Base-by-base conservation (phyloP, 805 yeast species). In the Yamadazyma kitorensis region DNA sequence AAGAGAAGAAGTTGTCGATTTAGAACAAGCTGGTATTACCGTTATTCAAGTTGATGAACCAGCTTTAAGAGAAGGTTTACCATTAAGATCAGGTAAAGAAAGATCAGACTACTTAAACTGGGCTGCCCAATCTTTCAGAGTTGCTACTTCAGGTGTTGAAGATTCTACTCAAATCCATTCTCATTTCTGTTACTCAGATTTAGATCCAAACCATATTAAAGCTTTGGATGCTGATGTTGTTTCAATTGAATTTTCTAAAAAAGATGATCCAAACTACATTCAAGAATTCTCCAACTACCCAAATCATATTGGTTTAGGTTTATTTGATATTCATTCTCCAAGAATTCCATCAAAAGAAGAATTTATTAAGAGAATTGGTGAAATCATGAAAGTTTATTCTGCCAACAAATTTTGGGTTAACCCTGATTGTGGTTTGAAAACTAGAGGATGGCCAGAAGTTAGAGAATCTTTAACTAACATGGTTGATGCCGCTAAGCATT, bases 391-490 rank as follows among this genome's bases (percentile, higher is more conserved):
- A 77, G 93, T 86, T 43, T 91, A 91, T 79, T 97, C 97, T 67
- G 94, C 93, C 64, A 86, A 86, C 70, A 91, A 89, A 72, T 86
- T 93, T 81, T 93, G 98, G 98, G 95, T 93, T 65, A 93, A 93
- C 94, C 98, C 98, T 62, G 98, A 93, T 78, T 93, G 98, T 82
- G 98, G 98, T 81, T 82, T 93, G 71, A 93, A 93, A 86, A 93
- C 98, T 69, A 89, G 98, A 83, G 96, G 95, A 57, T 93, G 98
- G 98, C 87, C 85, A 56, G 98, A 93, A 80, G 86, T 91, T 57
- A 87, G 74, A 65, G 88, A 82, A 62, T 87, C 95, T 59, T 82
- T 93, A 72, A 86, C 95, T 69, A 86, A 93, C 76, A 93, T 93
- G 98, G 98, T 93, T 66, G 93, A 85, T 53, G 98, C 98, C 62